phyloP scores from a whole-genome alignment of 345 rosid species.

The Euphorbia pulcherrima region DNA sequence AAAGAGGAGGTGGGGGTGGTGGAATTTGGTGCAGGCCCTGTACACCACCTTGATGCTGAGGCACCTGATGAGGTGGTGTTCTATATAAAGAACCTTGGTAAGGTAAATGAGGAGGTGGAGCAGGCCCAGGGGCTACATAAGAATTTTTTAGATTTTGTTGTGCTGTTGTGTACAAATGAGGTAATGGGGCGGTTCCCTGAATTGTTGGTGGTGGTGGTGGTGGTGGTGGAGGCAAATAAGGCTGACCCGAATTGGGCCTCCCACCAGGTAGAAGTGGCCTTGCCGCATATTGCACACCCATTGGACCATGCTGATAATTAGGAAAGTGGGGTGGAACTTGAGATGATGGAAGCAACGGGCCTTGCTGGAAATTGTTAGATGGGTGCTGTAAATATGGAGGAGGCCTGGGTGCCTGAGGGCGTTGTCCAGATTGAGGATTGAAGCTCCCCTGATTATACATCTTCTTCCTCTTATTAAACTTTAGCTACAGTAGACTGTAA shows the following conservation, averaged over 20 bases:
- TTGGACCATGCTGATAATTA: conserved; percentile 34
- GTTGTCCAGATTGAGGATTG: conserved; percentile 35
- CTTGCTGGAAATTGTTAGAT: conserved; percentile 29
- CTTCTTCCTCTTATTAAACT: background rate
- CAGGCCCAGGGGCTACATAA: conserved; percentile 24
- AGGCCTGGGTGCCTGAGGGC: conserved; percentile 29
- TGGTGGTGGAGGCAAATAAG: conserved; percentile 23
- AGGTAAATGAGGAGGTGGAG: conserved; percentile 34
- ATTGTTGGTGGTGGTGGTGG: conserved; percentile 13
- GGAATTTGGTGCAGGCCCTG: conserved; percentile 30
- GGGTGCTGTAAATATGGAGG: conserved; percentile 34
- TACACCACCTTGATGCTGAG: conserved; percentile 23
- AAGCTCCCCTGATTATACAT: conserved; percentile 39
- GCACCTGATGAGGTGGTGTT: conserved; percentile 25
- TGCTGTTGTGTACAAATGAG: conserved; percentile 24
- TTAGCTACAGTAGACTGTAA: background rate
- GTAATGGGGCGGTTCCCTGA: conserved; percentile 26
- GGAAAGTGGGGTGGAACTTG: conserved; percentile 23
- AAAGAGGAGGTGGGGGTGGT: conserved; percentile 25
- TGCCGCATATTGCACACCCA: conserved; percentile 24
- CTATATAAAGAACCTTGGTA: conserved; percentile 33
- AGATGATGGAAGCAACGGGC: conserved; percentile 15
- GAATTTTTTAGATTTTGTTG: conserved; percentile 31
- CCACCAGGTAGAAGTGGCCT: conserved; percentile 31
- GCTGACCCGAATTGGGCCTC: conserved; percentile 30